These are phyloP conservation scores for Nicotiana rustica DNA, from an alignment of 305 asterid genomes.

Conservation along the genomic window DNA sequence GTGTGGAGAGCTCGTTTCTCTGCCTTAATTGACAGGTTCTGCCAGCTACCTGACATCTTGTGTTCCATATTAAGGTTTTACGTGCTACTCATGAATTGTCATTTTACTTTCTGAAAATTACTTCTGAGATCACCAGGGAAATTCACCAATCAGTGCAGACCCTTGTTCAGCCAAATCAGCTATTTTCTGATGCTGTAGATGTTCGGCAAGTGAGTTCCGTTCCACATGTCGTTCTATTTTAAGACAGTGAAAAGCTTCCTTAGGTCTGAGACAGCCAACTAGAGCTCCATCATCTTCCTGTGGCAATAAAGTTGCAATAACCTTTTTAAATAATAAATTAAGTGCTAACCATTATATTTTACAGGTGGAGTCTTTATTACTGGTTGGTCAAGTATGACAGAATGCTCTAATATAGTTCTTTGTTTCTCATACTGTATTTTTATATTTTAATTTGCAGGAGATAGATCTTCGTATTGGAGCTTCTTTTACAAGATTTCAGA, in stretches of 20 bases:
- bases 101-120: slow-evolving; percentile 27
- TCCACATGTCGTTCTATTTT: slow-evolving; percentile 21
- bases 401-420: slow-evolving; percentile 17
- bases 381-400: slow-evolving; percentile 27
- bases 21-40: slow-evolving; percentile 81
- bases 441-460: slow-evolving; percentile 67
- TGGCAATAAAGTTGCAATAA: background rate
- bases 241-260: background rate
- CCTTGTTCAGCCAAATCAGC: slow-evolving; percentile 82
- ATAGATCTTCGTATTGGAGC: slow-evolving; percentile 98
- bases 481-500: slow-evolving; percentile 97
- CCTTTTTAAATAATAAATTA: slow-evolving; percentile 1
- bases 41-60: slow-evolving; percentile 42
- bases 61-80: slow-evolving; percentile 37
- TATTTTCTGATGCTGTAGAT: slow-evolving; percentile 94
- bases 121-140: slow-evolving; percentile 69
- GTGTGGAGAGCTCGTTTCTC: slow-evolving; percentile 97
- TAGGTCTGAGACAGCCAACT: background rate
- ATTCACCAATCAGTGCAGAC: slow-evolving; percentile 72
- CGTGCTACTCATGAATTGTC: slow-evolving; percentile 3
- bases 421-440: slow-evolving; percentile 21
- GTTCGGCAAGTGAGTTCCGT: slow-evolving; percentile 84
- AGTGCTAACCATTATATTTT: slow-evolving; percentile 5
- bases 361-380: background rate
- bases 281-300: slow-evolving; percentile 12